Evolutionary conservation across 306 rosid species (phyloP), one percentile per base, ranked within the genome.

Genomic region (Malus orientalis): DNA sequence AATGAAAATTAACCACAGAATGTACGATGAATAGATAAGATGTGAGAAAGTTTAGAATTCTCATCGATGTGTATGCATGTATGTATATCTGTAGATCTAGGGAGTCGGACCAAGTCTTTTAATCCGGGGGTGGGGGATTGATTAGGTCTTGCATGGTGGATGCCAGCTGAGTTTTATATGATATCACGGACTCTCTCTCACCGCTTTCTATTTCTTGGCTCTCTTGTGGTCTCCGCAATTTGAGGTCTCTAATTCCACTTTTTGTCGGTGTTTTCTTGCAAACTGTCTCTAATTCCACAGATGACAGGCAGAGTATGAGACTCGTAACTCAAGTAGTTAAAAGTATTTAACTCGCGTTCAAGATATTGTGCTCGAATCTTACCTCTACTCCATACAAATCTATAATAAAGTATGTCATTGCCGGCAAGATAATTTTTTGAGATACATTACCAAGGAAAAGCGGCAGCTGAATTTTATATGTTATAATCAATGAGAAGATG

Each of bases 151-250:
- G 77, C 70, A 57, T 67, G 76, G 85, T 74, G 76, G 86, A 22
- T 73, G 85, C 78, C 81, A 61, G 84, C 87, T 67, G 81, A 76
- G 40, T 58, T 69, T 55, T 47, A 47, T 47, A 65, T 29, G 74
- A 79, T 40, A 8, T 40, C 44, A 40, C 44, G 44, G 6, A 6
- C 38, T 33, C 8, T 38, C 58, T 76, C 60, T 78, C 81, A 77
- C 22, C 7, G 67, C 40, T 70, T 38, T 79, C 19, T 62, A 18
- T 55, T 53, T 76, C 79, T 63, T 75, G 74, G 40, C 53, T 68
- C 47, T 42, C 75, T 58, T 18, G 79, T 54, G 69, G 78, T 57
- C 54, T 72, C 82, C 79, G 55, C 77, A 80, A 67, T 59, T 59
- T 16, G 64, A 51, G 70, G 45, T 25, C 16, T 3, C 19, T 18